Conservation (phyloP, 202 grass and related monocot genomes). For the Carex arenaria region DNA sequence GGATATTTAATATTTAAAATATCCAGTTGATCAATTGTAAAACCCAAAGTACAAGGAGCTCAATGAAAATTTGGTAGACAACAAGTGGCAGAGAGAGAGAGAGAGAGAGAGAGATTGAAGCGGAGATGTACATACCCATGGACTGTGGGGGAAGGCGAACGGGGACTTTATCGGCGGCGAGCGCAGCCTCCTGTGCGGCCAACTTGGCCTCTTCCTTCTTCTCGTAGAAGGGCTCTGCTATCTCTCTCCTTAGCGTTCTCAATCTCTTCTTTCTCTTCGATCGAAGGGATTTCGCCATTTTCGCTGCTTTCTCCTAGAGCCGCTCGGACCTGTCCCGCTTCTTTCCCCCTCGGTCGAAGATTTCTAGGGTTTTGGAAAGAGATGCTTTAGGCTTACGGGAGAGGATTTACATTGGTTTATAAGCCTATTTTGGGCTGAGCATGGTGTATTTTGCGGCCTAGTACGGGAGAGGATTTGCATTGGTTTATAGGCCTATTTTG, state of each 20-base stretch:
- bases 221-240: conserved; percentile 84
- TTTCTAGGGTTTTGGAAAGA: conserved; percentile 52
- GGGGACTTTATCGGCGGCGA: conserved; percentile 52
- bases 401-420: neutral
- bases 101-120: neutral
- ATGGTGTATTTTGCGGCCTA: neutral
- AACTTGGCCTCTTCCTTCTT: conserved; percentile 88
- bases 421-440: neutral
- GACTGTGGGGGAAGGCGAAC: conserved; percentile 41
- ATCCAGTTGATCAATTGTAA: neutral
- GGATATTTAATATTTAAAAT: neutral
- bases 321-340: neutral
- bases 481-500: neutral
- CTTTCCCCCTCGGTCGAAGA: neutral
- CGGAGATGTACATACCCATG: conserved; percentile 39
- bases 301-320: conserved; percentile 11
- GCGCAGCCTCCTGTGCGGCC: conserved; percentile 69
- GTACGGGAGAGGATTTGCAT: neutral
- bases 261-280: conserved; percentile 91
- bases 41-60: neutral
- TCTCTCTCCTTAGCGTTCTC: conserved; percentile 68
- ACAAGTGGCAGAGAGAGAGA: neutral
- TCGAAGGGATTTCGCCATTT: conserved; percentile 85
- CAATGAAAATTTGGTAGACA: neutral
- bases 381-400: neutral